phyloP scores from a whole-genome alignment of 192 early-diverging fungal species.

The Backusella australiensis region DNA sequence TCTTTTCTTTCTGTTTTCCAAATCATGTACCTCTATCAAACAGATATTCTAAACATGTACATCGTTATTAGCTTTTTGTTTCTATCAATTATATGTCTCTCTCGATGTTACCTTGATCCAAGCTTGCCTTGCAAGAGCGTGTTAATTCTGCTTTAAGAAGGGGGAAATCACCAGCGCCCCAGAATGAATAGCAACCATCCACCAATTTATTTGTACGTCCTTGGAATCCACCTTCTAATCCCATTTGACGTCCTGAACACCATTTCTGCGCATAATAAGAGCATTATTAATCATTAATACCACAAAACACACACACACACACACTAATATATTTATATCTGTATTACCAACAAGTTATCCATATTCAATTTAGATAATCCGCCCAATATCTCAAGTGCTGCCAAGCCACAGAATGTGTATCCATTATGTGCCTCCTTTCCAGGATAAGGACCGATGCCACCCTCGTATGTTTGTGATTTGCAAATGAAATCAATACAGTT shows the following conservation, averaged over 20 bases:
- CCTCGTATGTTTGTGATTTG: conserved; percentile 88
- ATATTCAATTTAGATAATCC: conserved; percentile 63
- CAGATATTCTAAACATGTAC: conserved; percentile 37
- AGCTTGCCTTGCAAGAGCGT: background rate
- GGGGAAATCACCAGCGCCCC: conserved; percentile 83
- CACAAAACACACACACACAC: background rate
- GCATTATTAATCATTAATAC: background rate
- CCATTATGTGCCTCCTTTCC: conserved; percentile 93
- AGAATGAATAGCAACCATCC: conserved; percentile 98
- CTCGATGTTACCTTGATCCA: conserved; percentile 5
- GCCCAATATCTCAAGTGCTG: conserved; percentile 78
- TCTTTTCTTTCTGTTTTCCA: background rate
- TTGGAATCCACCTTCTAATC: conserved; percentile 92
- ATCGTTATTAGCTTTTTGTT: background rate
- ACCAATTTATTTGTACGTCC: conserved; percentile 97
- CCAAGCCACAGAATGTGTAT: conserved; percentile 92
- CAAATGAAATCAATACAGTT: conserved; percentile 70
- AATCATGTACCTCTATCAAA: conserved; percentile 41
- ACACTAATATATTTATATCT: background rate
- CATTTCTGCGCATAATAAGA: conserved; percentile 49
- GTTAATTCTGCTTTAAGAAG: conserved; percentile 55
- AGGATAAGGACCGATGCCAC: conserved; percentile 84
- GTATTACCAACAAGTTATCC: conserved; percentile 51
- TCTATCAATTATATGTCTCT: background rate
- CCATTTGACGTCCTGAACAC: conserved; percentile 79